Conservation (phyloP, 2,329 filamentous ascomycete genomes). For the Mycosphaerella arachidis region DNA sequence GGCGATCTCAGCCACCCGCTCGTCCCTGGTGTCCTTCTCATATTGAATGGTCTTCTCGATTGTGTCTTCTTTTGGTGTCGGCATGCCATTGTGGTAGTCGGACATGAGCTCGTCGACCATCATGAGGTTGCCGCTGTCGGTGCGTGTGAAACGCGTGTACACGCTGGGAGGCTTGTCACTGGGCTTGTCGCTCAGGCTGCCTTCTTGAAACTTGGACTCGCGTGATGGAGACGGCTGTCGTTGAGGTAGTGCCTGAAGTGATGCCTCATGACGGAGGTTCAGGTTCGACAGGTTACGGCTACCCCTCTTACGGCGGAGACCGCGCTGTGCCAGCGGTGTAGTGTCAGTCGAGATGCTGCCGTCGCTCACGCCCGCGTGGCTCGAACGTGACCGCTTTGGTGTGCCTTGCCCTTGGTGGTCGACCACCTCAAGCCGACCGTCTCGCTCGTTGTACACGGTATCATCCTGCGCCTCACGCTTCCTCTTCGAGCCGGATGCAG, state of each 20-base stretch:
- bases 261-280: conserved; percentile 33
- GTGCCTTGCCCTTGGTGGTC: conserved; percentile 25
- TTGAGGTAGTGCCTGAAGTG: conserved; percentile 17
- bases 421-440: conserved; percentile 17
- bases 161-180: conserved; percentile 66
- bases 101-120: conserved; percentile 38
- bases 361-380: conserved; percentile 4
- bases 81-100: conserved; percentile 31
- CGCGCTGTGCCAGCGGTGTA: conserved; percentile 24
- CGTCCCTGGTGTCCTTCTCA: conserved; percentile 19
- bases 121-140: conserved; percentile 29
- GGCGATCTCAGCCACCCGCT: conserved; percentile 19
- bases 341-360: conserved; percentile 24
- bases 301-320: conserved; percentile 33
- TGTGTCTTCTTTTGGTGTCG: conserved; percentile 9
- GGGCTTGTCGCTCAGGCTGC: conserved; percentile 77
- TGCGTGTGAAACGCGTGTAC: conserved; percentile 50
- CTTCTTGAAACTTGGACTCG: conserved; percentile 68
- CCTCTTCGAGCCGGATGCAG: conserved; percentile 29
- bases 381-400: conserved; percentile 28
- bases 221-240: conserved; percentile 33
- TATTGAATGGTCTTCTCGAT: conserved; percentile 19
- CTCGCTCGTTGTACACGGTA: conserved; percentile 15
- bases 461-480: conserved; percentile 26
- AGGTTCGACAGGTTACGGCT: conserved; percentile 32